These are phyloP conservation scores for Collybiopsis confluens DNA, from an alignment of 768 basidiomycete genomes.

Conservation along the genomic window DNA sequence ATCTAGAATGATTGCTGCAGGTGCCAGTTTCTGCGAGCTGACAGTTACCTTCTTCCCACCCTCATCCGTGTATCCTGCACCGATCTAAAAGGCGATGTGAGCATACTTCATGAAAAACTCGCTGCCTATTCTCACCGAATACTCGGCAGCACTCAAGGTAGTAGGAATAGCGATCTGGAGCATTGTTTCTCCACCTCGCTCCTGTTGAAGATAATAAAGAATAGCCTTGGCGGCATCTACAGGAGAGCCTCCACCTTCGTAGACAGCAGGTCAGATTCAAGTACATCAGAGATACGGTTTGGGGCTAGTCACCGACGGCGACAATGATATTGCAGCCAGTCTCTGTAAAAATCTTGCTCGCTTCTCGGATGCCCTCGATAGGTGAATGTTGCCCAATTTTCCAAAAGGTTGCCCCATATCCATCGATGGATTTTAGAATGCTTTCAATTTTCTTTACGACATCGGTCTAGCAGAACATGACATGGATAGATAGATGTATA, in stretches of 20 bases:
- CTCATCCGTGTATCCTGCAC: constrained; percentile 70
- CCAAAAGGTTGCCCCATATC: constrained; percentile 66
- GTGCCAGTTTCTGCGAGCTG: constrained; percentile 52
- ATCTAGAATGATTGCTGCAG: constrained; percentile 73
- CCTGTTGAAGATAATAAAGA: constrained; percentile 55
- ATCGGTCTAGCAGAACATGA: too few species aligned
- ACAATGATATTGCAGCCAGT: constrained; percentile 65
- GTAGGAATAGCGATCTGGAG: constrained; percentile 80
- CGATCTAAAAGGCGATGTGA: constrained; percentile 33
- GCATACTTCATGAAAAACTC: background rate
- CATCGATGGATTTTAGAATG: constrained; percentile 51
- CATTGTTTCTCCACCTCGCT: constrained; percentile 45
- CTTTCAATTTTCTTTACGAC: constrained; percentile 51
- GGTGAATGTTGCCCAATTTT: constrained; percentile 75
- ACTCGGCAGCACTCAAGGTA: constrained; percentile 76
- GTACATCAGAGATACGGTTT: too few species aligned
- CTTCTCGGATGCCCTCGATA: constrained; percentile 58
- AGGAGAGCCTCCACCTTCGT: constrained; percentile 78
- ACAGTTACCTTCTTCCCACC: constrained; percentile 62
- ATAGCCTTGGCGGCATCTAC: constrained; percentile 77
- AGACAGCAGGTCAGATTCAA: too few species aligned
- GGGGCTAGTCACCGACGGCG: too few species aligned
- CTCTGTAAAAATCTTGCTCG: constrained; percentile 50
- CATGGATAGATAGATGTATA: too few species aligned
- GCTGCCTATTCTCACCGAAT: constrained; percentile 39